Base-by-base conservation (phyloP, 495 filamentous ascomycete species). In the Aspergillus kassunensis region DNA sequence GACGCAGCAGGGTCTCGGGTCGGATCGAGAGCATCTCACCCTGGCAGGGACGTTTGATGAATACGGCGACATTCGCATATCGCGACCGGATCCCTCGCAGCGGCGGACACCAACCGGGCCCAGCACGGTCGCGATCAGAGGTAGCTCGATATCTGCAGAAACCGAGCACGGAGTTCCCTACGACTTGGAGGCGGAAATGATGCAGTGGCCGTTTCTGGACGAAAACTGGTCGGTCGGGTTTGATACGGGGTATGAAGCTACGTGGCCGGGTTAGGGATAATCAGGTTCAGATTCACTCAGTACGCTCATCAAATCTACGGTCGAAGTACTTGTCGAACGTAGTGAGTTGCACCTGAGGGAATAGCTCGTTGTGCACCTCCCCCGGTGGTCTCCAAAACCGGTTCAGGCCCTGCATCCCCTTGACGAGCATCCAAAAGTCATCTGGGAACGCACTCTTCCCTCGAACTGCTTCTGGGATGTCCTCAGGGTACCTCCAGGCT, bases 121-220 rank as follows among this genome's bases (percentile, higher is more conserved):
- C 0, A 31, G 4, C 39, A 24, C 16, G 18, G 6, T 20, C 5
- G 18, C 19, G 24, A 5, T 21, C 29, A 25, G 10, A 31, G n/a
- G 27, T 4, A 42, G 20, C 18, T 44, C 27, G 40, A 54, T 24
- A 12, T 15, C 19, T 6, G 37, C 27, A 21, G n/a, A 42, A 18
- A 11, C 20, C 10, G 33, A 41, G 19, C 47, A 47, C 24, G 46
- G 7, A 3, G 57, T 49, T 31, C 36, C 51, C 34, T 64, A 69
- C 37, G 64, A 72, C 23, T 41, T 69, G 5, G 71, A 75, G 29
- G 58, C 66, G 0, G 71, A 75, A 27, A 71, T 75, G 66, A 61
- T 73, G 45, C 67, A 75, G 47, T 75, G 72, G 72, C 72, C 70
- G 1, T 75, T 75, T 40, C 67, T 73, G 27, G 69, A 73, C 45